Evolutionary conservation across 495 filamentous ascomycete genomes (phyloP), one percentile per base, ranked within the genome.

Genomic region (Amorphotheca resinae): DNA sequence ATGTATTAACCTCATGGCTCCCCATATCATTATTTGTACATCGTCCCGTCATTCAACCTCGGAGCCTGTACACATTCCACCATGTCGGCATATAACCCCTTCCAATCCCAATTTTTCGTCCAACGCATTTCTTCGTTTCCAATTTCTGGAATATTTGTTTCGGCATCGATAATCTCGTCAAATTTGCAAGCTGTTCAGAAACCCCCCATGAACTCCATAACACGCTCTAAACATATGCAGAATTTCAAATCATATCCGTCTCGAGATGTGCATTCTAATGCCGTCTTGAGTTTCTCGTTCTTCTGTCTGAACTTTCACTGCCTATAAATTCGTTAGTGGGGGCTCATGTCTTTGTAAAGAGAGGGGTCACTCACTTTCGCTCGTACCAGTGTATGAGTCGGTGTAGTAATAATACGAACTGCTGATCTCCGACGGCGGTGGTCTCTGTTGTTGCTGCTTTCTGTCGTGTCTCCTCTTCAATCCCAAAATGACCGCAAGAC

Each of bases 401-500:
- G 61, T 60, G 48, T 63, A 65, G 48, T 61, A 61, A 28, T 28
- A 28, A 48, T 61, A 63, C 62, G 65, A 67, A 61, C 60, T 63
- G 58, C 59, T 64, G 21, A 52, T 51, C 41, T 65, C 64, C 47
- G 61, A 69, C 58, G 62, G 68, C 61, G 23, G 61, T 30, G 41
- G 62, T 44, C 62, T 65, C 46, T 64, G 63, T 64, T 54, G 68
- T 62, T 60, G 73, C 62, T 57, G 57, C 41, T 65, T 72, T 37
- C 72, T 64, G 39, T 82, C 72, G 44, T 59, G 62, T 52, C 60
- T 66, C 51, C 80, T 73, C 67, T 74, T 82, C 59, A 93, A 51
- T n/a, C 85, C 87, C 37, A 95, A 66, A 30, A 84, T 66, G 20
- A 87, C 61, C 40, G 79, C 79, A 49, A 87, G 56, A 17, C 73